These are phyloP conservation scores for Ophiostoma fasciatum DNA, from an alignment of 2,329 filamentous ascomycete genomes.

Conservation along the genomic window DNA sequence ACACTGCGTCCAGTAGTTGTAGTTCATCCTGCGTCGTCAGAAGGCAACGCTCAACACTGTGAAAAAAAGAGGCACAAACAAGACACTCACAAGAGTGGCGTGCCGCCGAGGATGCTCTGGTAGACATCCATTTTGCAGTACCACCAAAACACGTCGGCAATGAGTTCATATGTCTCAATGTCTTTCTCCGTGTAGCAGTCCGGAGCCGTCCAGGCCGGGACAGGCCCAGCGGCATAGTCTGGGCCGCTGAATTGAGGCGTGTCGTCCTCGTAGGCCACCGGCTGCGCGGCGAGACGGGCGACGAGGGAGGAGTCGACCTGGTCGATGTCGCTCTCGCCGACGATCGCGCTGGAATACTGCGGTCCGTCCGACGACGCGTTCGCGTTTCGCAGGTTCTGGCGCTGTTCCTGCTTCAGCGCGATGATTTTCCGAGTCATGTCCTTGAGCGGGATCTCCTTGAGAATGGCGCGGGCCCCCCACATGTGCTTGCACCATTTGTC, in stretches of 20 bases:
- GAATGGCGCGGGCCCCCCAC: slow-evolving; percentile 65
- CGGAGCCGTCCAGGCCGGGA: slow-evolving; percentile 10
- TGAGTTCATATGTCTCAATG: slow-evolving; percentile 62
- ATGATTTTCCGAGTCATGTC: slow-evolving; percentile 59
- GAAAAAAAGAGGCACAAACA: no score
- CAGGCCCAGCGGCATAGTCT: neutral
- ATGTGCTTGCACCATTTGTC: slow-evolving; percentile 92
- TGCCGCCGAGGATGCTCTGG: slow-evolving; percentile 78
- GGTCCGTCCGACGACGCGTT: neutral
- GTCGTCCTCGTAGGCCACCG: slow-evolving; percentile 23
- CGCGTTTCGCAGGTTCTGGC: slow-evolving; percentile 19
- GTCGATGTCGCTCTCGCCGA: slow-evolving; percentile 18
- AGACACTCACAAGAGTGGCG: slow-evolving; percentile 60
- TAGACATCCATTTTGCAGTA: slow-evolving; percentile 89
- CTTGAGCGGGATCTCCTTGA: slow-evolving; percentile 68
- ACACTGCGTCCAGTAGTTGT: slow-evolving; percentile 69
- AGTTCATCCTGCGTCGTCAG: slow-evolving; percentile 50
- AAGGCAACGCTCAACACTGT: no score
- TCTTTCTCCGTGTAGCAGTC: slow-evolving; percentile 38
- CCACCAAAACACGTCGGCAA: slow-evolving; percentile 90
- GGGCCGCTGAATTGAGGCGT: neutral
- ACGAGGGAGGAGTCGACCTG: slow-evolving; percentile 28
- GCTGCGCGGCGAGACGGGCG: slow-evolving; percentile 24
- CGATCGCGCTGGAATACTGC: neutral
- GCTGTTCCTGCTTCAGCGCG: slow-evolving; percentile 38